These are phyloP conservation scores for Ambrosia trifida DNA, from an alignment of 129 eudicot species.

Conservation along the genomic window DNA sequence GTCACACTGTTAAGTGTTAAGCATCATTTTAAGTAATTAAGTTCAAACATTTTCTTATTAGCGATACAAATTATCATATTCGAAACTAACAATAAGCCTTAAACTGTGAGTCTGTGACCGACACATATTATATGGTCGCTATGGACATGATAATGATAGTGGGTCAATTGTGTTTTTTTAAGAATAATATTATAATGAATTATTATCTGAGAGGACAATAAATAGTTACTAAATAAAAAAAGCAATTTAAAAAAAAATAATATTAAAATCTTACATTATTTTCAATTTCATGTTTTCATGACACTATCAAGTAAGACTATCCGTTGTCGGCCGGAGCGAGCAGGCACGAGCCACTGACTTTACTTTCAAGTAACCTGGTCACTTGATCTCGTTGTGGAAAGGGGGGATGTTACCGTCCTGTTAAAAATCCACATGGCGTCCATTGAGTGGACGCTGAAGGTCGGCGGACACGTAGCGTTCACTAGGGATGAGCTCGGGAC, in stretches of 20 bases:
- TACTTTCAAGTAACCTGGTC: too few relatives aligned
- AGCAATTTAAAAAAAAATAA: not conserved
- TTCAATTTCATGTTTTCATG: not conserved
- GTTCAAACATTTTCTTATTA: not conserved
- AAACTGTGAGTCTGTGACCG: slow-evolving; percentile 3
- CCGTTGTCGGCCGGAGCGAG: too few relatives aligned
- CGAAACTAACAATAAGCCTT: not conserved
- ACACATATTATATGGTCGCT: not conserved
- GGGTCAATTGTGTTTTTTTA: not conserved
- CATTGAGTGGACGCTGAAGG: too few relatives aligned
- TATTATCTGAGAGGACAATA: not conserved
- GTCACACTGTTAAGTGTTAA: too few relatives aligned
- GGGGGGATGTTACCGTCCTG: too few relatives aligned
- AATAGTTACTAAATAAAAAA: not conserved
- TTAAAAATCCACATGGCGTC: too few relatives aligned
- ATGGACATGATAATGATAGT: not conserved
- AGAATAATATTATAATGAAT: not conserved
- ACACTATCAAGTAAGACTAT: too few relatives aligned
- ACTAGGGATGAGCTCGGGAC: too few relatives aligned
- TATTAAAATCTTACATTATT: not conserved
- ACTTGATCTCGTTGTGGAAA: too few relatives aligned
- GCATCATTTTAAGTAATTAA: not conserved
- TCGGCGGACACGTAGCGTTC: too few relatives aligned
- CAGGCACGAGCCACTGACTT: too few relatives aligned
- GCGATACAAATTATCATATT: not conserved